phyloP scores from a whole-genome alignment of 768 basidiomycete species.

The Pleurotus eryngii region DNA sequence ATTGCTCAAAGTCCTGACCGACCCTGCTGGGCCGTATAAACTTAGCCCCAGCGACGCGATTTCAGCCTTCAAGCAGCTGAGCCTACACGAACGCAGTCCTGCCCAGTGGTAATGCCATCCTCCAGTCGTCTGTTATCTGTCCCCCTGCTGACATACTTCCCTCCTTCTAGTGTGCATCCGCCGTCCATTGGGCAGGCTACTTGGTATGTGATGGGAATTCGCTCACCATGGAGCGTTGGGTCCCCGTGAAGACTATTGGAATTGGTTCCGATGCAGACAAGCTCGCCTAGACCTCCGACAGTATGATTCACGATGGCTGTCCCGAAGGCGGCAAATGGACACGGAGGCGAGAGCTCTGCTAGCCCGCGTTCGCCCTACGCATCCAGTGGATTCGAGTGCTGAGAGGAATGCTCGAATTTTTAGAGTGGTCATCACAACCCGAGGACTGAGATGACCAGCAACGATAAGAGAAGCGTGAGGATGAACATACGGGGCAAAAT shows the following conservation, averaged over 20 bases:
- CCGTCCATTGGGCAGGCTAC: conserved; percentile 15
- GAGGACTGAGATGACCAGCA: no score
- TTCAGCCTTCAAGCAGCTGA: conserved; percentile 10
- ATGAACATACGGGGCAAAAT: no score
- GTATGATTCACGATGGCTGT: conserved; percentile 18
- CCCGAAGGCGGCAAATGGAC: conserved; percentile 14
- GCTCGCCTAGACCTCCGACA: conserved; percentile 6
- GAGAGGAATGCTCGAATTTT: conserved; percentile 4
- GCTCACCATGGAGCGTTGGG: conserved; percentile 15
- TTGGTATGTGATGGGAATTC: background rate
- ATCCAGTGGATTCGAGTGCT: conserved; percentile 16
- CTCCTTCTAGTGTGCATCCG: conserved; percentile 13
- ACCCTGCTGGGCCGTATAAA: conserved; percentile 13
- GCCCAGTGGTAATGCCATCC: conserved; percentile 11
- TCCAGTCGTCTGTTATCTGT: no score
- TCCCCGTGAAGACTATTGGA: conserved; percentile 7
- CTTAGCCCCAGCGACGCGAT: conserved; percentile 11
- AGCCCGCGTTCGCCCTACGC: conserved; percentile 12
- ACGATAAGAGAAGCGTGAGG: no score
- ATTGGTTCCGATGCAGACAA: conserved; percentile 15
- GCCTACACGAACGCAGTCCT: conserved; percentile 14
- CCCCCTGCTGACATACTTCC: no score
- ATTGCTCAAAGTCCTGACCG: conserved; percentile 15
- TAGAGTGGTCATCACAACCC: no score
- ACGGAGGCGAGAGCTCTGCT: conserved; percentile 6